phyloP scores from a whole-genome alignment of 2,329 filamentous ascomycete species.

The Diaporthe velutina region DNA sequence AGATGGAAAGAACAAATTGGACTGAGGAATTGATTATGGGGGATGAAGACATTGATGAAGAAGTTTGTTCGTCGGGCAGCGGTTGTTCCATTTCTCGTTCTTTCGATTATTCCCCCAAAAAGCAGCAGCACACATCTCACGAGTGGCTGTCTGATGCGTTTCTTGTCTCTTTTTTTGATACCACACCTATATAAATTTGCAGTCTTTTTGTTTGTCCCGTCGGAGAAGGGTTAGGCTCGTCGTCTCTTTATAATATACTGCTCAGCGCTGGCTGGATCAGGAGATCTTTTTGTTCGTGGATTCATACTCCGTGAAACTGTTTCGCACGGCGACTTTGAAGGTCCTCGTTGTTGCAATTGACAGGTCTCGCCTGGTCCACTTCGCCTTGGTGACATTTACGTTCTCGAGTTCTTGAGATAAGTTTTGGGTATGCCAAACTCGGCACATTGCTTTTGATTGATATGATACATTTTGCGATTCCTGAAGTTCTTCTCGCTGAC shows the following conservation, averaged over 20 bases:
- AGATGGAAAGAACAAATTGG: neutral
- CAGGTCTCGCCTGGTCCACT: neutral
- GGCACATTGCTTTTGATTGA: neutral
- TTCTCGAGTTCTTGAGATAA: too few relatives aligned
- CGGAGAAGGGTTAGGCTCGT: neutral
- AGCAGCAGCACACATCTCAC: slow-evolving; percentile 19
- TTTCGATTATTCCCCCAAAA: slow-evolving; percentile 15
- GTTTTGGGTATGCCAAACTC: neutral
- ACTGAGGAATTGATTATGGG: neutral
- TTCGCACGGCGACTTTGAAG: neutral
- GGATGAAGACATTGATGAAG: slow-evolving; percentile 15
- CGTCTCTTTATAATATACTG: slow-evolving; percentile 10
- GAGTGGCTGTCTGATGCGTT: slow-evolving; percentile 24
- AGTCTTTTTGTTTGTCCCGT: slow-evolving; percentile 37
- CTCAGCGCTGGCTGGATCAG: slow-evolving; percentile 7
- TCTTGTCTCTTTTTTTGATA: slow-evolving; percentile 31
- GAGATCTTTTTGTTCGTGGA: neutral
- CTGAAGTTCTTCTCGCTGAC: neutral
- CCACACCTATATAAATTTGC: slow-evolving; percentile 30
- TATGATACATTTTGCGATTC: slow-evolving; percentile 2
- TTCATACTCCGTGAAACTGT: neutral
- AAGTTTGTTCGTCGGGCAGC: slow-evolving; percentile 31
- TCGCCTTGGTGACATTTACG: neutral
- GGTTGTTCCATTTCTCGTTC: slow-evolving; percentile 23
- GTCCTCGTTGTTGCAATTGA: neutral